Conservation (phyloP, 768 basidiomycete species). For the Gloeophyllum trabeum region DNA sequence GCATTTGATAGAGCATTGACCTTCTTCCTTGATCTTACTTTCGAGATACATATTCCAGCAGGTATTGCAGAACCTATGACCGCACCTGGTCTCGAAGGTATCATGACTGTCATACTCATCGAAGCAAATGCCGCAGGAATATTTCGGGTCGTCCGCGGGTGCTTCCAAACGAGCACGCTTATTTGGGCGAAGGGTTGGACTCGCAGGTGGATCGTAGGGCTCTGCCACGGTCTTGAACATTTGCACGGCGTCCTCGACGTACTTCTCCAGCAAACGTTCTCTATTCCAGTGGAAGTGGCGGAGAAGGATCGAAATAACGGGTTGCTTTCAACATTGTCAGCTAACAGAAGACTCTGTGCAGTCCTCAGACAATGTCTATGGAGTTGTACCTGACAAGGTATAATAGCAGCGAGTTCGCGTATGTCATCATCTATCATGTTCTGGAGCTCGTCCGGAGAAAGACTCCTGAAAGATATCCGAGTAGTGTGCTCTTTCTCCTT, state of each 20-base stretch:
- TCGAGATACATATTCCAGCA: conserved; percentile 6
- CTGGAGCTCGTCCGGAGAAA: neutral
- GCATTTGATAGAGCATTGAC: conserved; percentile 5
- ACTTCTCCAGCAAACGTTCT: conserved; percentile 7
- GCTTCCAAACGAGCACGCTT: neutral
- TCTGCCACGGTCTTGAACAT: neutral
- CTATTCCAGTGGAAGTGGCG: conserved; percentile 9
- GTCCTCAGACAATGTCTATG: too few species aligned
- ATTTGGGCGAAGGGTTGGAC: neutral
- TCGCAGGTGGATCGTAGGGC: neutral
- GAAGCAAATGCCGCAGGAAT: conserved; percentile 9
- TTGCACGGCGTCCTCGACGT: conserved; percentile 6
- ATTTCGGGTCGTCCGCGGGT: conserved; percentile 4
- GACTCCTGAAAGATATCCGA: neutral
- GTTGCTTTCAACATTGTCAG: neutral
- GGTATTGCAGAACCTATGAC: conserved; percentile 7
- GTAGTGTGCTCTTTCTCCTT: neutral
- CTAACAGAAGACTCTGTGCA: neutral
- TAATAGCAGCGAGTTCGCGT: neutral
- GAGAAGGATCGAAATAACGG: conserved; percentile 7
- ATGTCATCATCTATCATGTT: neutral
- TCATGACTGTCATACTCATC: conserved; percentile 1
- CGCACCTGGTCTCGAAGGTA: conserved; percentile 3
- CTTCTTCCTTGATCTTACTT: conserved; percentile 8
- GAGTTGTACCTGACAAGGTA: neutral